Base-by-base conservation (phyloP, 768 basidiomycete species). In the Butyriboletus loyo region DNA sequence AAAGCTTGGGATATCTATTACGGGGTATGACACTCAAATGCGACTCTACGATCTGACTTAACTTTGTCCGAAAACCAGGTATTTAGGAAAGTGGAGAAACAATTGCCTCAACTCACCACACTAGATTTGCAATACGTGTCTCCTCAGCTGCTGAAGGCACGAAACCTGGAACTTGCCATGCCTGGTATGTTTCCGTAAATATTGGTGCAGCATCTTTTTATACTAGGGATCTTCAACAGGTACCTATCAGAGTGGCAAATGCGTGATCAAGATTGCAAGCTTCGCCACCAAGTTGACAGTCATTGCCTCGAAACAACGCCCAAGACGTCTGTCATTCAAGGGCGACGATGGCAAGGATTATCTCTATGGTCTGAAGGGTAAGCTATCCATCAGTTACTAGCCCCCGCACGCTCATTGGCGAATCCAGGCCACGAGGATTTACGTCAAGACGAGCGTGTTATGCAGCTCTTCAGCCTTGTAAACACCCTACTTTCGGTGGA, bases 1-100 rank as follows among this genome's bases (percentile, higher is more conserved):
- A 92, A 89, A 65, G 97, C 97, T 30, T 99, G 97, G 97, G 97
- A 98, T 63, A 94, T 98, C 25, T 99, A 99, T 71, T 99, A 98
- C 63, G 84, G 84, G 43, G 93, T 92, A 65, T 56, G 85, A 21
- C 37, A 32, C 15, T 38, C 1, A 5, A 69, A n/a, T 21, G 5
- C 34, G 9, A 13, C 37, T 28, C 31, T 34, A 14, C 17, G 21
- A 46, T 48, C 34, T 19, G 35, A 44, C 31, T 34, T 52, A 21
- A 58, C 46, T 38, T 34, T 27, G 41, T 54, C 13, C 13, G 15
- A 17, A 37, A 39, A 36, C 7, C 57, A 95, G 91, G 89, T 98
- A 30, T 98, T 98, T 79, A 91, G 92, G 71, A 92, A 91, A 68
- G 86, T 99, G 50, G 92, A 97, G 67, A 98, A 95, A 73, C 92